Base-by-base conservation (phyloP, 108 stramenopile genomes). In the Cyclostephanos invisitatus region DNA sequence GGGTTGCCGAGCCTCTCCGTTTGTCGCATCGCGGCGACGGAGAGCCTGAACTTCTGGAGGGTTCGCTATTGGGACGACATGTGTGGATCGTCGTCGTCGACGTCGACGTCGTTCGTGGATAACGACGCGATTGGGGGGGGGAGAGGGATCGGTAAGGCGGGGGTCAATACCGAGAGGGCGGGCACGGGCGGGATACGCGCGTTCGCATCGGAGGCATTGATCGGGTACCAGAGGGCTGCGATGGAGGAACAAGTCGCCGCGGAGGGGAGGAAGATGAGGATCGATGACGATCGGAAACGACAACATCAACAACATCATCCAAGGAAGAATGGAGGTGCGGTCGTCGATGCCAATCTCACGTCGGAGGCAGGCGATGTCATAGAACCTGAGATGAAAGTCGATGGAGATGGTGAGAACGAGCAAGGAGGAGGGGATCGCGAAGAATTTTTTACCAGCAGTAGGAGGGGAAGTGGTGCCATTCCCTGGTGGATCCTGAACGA, bases 31-130 rank as follows among this genome's bases (percentile, higher is more conserved):
- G 87, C 85, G 5, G 82, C 89, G 11, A 62, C 79, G 18, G 90
- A 91, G 18, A 60, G 89, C 28, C 64, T 95, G 66, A 78, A 81
- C 46, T 95, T 88, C 56, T 81, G 90, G 74, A 69, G 73, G 56
- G 49, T 49, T 7, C 66, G 77, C 27, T 95, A 84, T 75, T 95
- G 94, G 94, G 38, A 68, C 44, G 22, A 70, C 68, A 35, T 82
- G 81, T 72, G 66, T 77, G 35, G 67, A 75, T 5, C 55, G 28
- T 55, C 21, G 24, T 55, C 3, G 18, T 40, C 40, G 40, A 8
- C 40, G 40, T 40, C 40, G 40, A 8, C 40, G 40, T 40, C 40
- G 40, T 7, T 40, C 40, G 40, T 11, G 40, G 9, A 11, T 11
- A 11, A 3, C 40, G 40, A 40, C 7, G 24, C 28, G 3, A 27